Conservation (phyloP, 148 eudicot genomes). For the Polygonum aviculare region DNA sequence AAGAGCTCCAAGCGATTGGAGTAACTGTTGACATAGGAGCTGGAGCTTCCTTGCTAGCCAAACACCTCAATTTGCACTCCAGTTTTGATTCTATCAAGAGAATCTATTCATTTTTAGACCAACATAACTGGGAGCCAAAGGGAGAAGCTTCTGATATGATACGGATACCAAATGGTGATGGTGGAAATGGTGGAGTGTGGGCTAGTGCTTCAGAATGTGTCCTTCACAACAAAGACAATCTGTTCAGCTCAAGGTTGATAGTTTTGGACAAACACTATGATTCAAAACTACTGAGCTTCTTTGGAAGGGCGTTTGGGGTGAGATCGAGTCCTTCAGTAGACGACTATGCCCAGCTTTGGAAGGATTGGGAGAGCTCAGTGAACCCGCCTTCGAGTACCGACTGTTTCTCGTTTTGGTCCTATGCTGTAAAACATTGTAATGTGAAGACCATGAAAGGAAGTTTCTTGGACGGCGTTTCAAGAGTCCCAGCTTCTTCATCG, state of each 20-base stretch:
- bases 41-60: constrained; percentile 31
- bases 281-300: constrained; percentile 25
- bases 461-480: constrained; percentile 20
- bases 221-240: constrained; percentile 32
- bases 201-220: constrained; percentile 42
- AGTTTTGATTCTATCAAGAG: constrained; percentile 27
- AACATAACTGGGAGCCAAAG: constrained; percentile 30
- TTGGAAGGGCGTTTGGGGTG: constrained; percentile 34
- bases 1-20: constrained; percentile 40
- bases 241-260: constrained; percentile 31
- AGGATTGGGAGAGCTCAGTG: constrained; percentile 44
- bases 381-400: constrained; percentile 17
- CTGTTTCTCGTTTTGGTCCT: constrained; percentile 51
- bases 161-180: constrained; percentile 36
- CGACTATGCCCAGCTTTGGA: constrained; percentile 58
- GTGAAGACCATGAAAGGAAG: constrained; percentile 13
- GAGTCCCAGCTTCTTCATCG: constrained; percentile 33
- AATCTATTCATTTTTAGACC: constrained; percentile 29
- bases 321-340: constrained; percentile 34
- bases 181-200: constrained; percentile 34
- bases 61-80: constrained; percentile 24
- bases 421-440: constrained; percentile 23
- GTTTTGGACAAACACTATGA: constrained; percentile 38
- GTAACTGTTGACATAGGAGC: constrained; percentile 24
- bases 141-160: constrained; percentile 13